Percentiles rank a stretch among this genome's conserved stretches.
Conservation (phyloP, 495 filamentous ascomycete genomes). For the Aspergillus coremiiformis region DNA sequence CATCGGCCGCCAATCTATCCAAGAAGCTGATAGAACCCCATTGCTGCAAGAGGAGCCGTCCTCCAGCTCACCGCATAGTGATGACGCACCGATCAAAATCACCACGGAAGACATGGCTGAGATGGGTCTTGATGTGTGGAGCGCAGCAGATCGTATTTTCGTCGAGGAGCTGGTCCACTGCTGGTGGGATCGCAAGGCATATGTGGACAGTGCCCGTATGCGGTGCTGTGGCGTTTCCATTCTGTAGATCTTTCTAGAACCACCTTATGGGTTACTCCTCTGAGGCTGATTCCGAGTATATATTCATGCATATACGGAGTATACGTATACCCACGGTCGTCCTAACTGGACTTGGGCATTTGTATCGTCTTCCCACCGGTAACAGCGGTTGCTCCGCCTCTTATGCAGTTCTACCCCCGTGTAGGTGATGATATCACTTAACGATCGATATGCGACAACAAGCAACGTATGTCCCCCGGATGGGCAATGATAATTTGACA, state of each 20-base stretch:
- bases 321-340: too few species aligned
- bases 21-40: slow-evolving; percentile 21
- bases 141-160: slow-evolving; percentile 65
- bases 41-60: slow-evolving; percentile 22
- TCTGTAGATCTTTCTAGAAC: slow-evolving; percentile 52
- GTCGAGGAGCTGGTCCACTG: slow-evolving; percentile 55
- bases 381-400: too few species aligned
- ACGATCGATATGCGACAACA: too few species aligned
- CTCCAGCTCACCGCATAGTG: not conserved
- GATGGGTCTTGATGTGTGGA: slow-evolving; percentile 88
- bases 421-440: too few species aligned
- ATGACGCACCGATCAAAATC: slow-evolving; percentile 43
- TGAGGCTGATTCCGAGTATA: not conserved
- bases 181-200: slow-evolving; percentile 65
- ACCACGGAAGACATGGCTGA: slow-evolving; percentile 62
- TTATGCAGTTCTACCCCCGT: too few species aligned
- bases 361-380: too few species aligned
- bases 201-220: slow-evolving; percentile 63
- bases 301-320: not conserved
- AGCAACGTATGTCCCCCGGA: too few species aligned
- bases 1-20: slow-evolving; percentile 25
- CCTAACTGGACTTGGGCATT: too few species aligned
- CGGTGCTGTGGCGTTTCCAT: slow-evolving; percentile 78
- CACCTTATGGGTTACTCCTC: too few species aligned
- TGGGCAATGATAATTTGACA: too few species aligned